A percentile compares a stretch with the other conserved stretches of the same genome.
phyloP scores from a whole-genome alignment of 495 filamentous ascomycete species.

The Bryoglossum gracile region DNA sequence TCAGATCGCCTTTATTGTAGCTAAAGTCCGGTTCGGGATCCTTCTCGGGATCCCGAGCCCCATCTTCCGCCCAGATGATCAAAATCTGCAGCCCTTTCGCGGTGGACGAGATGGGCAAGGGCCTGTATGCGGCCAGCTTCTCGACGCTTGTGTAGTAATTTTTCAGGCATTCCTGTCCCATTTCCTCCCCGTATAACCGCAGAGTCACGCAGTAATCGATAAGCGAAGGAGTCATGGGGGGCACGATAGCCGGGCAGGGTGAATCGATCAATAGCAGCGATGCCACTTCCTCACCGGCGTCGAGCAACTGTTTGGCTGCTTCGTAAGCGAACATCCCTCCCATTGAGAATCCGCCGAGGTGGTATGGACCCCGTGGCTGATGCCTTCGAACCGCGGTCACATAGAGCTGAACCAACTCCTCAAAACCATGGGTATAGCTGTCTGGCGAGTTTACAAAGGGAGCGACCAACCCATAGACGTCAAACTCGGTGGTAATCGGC shows the following conservation, averaged over 20 bases:
- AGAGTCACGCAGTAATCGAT: slow-evolving; percentile 76
- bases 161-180: too few species aligned
- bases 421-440: slow-evolving; percentile 45
- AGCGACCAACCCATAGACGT: slow-evolving; percentile 57
- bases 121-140: slow-evolving; percentile 58
- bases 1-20: slow-evolving; percentile 55
- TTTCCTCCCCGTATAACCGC: too few species aligned
- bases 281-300: slow-evolving; percentile 61
- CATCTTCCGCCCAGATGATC: slow-evolving; percentile 73
- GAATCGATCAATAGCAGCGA: slow-evolving; percentile 70
- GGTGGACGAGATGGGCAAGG: slow-evolving; percentile 30
- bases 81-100: slow-evolving; percentile 33
- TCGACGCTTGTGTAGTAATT: too few species aligned
- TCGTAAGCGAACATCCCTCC: slow-evolving; percentile 87
- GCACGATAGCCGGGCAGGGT: slow-evolving; percentile 28
- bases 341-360: slow-evolving; percentile 72
- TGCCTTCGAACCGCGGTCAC: slow-evolving; percentile 53
- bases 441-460: slow-evolving; percentile 54
- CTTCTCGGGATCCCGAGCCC: slow-evolving; percentile 49
- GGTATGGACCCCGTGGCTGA: slow-evolving; percentile 61
- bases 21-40: slow-evolving; percentile 33
- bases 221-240: slow-evolving; percentile 66
- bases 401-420: slow-evolving; percentile 47
- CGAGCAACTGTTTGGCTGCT: slow-evolving; percentile 61
- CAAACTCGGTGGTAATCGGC: slow-evolving; percentile 31